These are phyloP conservation scores for Carpinus fangiana DNA, from an alignment of 306 rosid species.

Conservation along the genomic window DNA sequence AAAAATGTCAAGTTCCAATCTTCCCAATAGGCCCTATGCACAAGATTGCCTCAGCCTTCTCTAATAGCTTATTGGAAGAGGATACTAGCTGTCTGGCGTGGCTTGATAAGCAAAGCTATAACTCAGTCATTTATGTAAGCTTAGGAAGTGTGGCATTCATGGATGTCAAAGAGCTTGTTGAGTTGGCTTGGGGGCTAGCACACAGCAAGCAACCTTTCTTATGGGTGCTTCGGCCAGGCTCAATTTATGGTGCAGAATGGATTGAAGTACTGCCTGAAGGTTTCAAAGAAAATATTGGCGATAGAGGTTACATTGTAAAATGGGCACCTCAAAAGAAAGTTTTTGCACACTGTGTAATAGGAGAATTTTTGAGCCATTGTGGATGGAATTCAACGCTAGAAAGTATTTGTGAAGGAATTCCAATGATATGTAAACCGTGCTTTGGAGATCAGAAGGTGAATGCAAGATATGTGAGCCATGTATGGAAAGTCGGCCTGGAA, in stretches of 20 bases:
- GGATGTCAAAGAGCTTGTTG: constrained; percentile 37
- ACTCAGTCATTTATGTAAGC: constrained; percentile 36
- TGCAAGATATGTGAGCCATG: constrained; percentile 36
- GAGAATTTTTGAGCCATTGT: constrained; percentile 53
- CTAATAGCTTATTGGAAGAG: constrained; percentile 26
- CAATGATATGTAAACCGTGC: constrained; percentile 40
- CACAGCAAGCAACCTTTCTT: constrained; percentile 47
- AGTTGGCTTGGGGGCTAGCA: constrained; percentile 52
- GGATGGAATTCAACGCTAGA: constrained; percentile 52
- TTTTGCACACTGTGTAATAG: constrained; percentile 37
- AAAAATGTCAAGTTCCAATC: constrained; percentile 22
- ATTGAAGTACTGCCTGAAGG: constrained; percentile 19
- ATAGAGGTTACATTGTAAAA: constrained; percentile 40
- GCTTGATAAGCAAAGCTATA: constrained; percentile 25
- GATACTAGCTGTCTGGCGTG: constrained; percentile 29
- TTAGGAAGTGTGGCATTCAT: constrained; percentile 56
- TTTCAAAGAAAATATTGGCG: constrained; percentile 5
- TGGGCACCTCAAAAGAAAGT: constrained; percentile 53
- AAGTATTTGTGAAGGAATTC: constrained; percentile 45
- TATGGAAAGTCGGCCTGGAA: constrained; percentile 37
- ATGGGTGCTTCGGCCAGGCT: constrained; percentile 37
- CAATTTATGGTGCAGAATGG: constrained; percentile 26
- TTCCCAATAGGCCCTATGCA: constrained; percentile 56
- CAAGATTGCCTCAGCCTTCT: constrained; percentile 24
- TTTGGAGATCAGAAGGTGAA: constrained; percentile 48